These are phyloP conservation scores for Hyphopichia homilentoma DNA, from an alignment of 805 yeast genomes.

Conservation along the genomic window DNA sequence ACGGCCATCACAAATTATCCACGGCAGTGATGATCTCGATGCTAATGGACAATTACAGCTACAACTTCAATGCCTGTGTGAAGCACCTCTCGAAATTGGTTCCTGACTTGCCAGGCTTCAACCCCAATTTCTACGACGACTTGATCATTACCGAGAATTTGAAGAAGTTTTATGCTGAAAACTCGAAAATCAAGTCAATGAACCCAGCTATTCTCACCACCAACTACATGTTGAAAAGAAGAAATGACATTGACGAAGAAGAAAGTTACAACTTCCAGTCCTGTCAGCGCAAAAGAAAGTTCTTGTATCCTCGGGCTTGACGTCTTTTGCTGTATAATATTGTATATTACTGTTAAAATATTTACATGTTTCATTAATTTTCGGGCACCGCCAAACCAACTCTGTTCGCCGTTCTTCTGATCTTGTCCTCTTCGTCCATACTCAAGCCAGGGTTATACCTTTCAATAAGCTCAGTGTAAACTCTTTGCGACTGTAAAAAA, in stretches of 20 bases:
- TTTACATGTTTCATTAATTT: constrained; percentile 5
- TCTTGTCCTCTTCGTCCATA: constrained; percentile 73
- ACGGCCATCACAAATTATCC: constrained; percentile 22
- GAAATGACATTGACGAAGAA: constrained; percentile 18
- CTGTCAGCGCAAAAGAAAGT: constrained; percentile 16
- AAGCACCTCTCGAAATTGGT: constrained; percentile 14
- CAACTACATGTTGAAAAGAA: constrained; percentile 28
- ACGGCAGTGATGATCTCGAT: constrained; percentile 33
- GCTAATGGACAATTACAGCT: constrained; percentile 38
- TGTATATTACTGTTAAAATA: not conserved
- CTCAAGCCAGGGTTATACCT: constrained; percentile 84
- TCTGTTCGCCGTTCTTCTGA: constrained; percentile 73
- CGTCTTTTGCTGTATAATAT: constrained; percentile 1
- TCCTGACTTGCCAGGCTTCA: constrained; percentile 19
- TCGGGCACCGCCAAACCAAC: constrained; percentile 71
- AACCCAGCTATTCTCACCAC: constrained; percentile 21
- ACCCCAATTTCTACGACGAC: constrained; percentile 35
- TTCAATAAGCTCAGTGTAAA: constrained; percentile 72
- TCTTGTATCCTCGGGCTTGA: constrained; percentile 4
- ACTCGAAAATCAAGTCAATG: constrained; percentile 23
- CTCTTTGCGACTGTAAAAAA: constrained; percentile 69
- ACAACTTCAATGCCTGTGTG: constrained; percentile 28
- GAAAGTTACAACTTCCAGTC: constrained; percentile 10
- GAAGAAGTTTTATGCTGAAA: constrained; percentile 35
- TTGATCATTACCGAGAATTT: constrained; percentile 35